Evolutionary conservation across 2,329 filamentous ascomycete genomes (phyloP), one percentile per base, ranked within the genome.

Genomic region (Cladobotryum protrusum): DNA sequence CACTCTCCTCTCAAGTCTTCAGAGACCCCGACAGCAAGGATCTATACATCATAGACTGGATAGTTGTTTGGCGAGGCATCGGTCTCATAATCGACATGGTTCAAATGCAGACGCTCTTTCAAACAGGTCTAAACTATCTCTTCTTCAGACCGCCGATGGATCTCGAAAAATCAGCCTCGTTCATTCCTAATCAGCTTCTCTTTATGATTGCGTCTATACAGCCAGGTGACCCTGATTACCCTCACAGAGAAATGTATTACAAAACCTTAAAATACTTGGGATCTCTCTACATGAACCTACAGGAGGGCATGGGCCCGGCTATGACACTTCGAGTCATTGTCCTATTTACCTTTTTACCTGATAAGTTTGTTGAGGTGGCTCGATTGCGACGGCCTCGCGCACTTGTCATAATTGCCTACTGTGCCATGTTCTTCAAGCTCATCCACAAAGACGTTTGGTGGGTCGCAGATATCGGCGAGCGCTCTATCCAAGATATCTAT

Each of bases 1-100:
- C 71, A 5, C 63, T 80, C 5, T 73, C 75, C 9, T 75, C 75
- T 5, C 68, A 78, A 48, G 66, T 65, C 47, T 80, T 81, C 58
- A 71, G 76, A 3, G 73, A 77, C n/a, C 60, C 65, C 0, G 66
- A 73, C 43, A 61, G 62, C 15, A 68, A 65, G 41, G 68, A 70
- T 2, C 67, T 81, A 2, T 78, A 74, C 56, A 71, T 81, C 29
- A 60, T 80, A 41, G 72, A 80, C 58, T 82, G 78, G 77, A 75
- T 81, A 63, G 57, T 72, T 3, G 67, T 81, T 12, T 82, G 77
- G 77, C 67, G 71, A 9, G 78, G 78, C 9, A 79, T 70, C 20
- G 69, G 74, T 29, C 60, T 76, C 14, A 75, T 81, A 29, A 63
- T 79, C 36, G 63, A 73, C 0, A 53, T 61, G 17, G 62, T 65